Percentiles rank a stretch among this genome's conserved stretches.
Evolutionary conservation across 2,329 filamentous ascomycete species (phyloP).

Genomic region (Botrytis elliptica): DNA sequence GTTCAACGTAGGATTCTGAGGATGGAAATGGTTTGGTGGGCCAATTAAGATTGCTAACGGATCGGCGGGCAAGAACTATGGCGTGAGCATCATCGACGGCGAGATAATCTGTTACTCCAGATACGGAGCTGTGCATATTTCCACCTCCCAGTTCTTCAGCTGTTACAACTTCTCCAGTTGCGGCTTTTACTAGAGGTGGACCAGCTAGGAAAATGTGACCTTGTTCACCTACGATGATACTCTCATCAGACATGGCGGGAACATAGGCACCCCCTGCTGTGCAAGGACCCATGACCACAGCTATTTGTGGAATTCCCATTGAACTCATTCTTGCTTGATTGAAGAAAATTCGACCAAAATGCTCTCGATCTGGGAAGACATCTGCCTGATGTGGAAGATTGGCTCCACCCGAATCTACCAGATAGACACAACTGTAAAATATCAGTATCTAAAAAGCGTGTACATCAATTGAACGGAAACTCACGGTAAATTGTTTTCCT

Average conservation of each 20-base stretch:
- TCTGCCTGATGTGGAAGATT: conserved; percentile 94
- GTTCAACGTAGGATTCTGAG: conserved; percentile 63
- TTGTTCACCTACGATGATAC: conserved; percentile 91
- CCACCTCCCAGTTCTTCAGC: conserved; percentile 91
- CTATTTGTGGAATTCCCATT: conserved; percentile 85
- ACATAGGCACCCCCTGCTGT: conserved; percentile 96
- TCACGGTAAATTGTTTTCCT: conserved; percentile 75
- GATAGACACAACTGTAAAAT: conserved; percentile 72
- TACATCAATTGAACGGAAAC: conserved; percentile 33
- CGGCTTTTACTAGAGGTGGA: conserved; percentile 90
- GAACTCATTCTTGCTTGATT: conserved; percentile 95
- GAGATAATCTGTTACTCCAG: conserved; percentile 91
- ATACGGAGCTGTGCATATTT: conserved; percentile 83
- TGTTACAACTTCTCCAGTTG: conserved; percentile 87
- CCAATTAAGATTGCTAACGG: conserved; percentile 88
- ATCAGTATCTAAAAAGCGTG: conserved; percentile 8
- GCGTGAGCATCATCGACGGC: conserved; percentile 94
- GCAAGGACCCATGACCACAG: conserved; percentile 95
- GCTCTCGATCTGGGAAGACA: conserved; percentile 91
- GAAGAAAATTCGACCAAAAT: conserved; percentile 95
- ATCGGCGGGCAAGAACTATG: conserved; percentile 78
- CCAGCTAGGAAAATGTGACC: conserved; percentile 98
- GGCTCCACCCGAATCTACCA: conserved; percentile 93
- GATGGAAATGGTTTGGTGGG: conserved; percentile 51
- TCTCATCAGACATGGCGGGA: conserved; percentile 95